Conservation (phyloP, 345 rosid species). For the Diplotaxis tenuifolia region DNA sequence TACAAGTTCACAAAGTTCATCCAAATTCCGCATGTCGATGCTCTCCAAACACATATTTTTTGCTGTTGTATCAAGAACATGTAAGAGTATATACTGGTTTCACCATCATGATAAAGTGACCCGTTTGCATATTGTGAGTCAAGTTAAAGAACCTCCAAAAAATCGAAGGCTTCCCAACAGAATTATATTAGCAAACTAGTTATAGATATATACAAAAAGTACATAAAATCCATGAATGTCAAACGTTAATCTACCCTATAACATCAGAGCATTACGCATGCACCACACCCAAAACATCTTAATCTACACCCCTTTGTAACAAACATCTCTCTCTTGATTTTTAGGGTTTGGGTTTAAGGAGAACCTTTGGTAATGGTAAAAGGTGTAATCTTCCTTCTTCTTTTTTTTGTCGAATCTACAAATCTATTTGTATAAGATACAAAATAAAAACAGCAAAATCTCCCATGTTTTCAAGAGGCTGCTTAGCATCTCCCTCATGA, state of each 20-base stretch:
- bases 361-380: constrained; percentile 6
- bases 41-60: no score
- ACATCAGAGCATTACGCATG: constrained; percentile 9
- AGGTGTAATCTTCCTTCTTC: constrained; percentile 6
- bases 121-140: not conserved
- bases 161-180: not conserved
- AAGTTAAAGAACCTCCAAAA: not conserved
- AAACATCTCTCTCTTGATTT: constrained; percentile 12
- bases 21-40: no score
- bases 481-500: constrained; percentile 1
- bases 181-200: constrained; percentile 24
- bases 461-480: constrained; percentile 20
- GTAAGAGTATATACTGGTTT: not conserved
- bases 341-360: constrained; percentile 7
- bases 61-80: no score
- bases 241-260: constrained; percentile 27
- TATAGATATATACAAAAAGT: constrained; percentile 14
- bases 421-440: constrained; percentile 33
- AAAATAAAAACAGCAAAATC: constrained; percentile 14
- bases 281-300: not conserved
- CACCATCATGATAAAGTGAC: not conserved
- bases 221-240: constrained; percentile 9
- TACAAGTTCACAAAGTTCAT: no score
- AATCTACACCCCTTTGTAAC: constrained; percentile 11
- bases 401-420: constrained; percentile 21